phyloP scores from a whole-genome alignment of 2,329 filamentous ascomycete species.

The Aspergillus brunneoviolaceus region DNA sequence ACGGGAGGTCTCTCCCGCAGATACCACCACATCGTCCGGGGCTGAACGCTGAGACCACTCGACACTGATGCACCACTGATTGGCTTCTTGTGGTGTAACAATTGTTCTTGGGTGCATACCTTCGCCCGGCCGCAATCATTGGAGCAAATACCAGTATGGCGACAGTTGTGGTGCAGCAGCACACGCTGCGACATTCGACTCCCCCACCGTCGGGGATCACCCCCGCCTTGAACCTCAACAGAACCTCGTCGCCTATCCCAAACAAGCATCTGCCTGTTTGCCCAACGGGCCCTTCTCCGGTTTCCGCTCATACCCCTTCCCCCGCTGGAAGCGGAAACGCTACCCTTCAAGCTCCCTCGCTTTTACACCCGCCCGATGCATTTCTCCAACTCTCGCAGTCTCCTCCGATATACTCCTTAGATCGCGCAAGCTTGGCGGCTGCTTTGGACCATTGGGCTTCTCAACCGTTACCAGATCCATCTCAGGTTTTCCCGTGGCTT shows the following conservation, averaged over 20 bases:
- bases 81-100: constrained; percentile 1
- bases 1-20: neutral
- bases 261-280: constrained; percentile 92
- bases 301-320: constrained; percentile 65
- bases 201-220: constrained; percentile 47
- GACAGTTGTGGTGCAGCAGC: constrained; percentile 49
- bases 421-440: constrained; percentile 64
- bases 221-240: constrained; percentile 58
- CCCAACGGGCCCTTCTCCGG: constrained; percentile 69
- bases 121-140: neutral
- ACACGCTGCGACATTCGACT: constrained; percentile 48
- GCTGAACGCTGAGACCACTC: neutral
- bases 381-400: constrained; percentile 58
- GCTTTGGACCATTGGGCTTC: constrained; percentile 74
- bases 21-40: neutral
- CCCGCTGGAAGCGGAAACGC: constrained; percentile 59
- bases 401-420: constrained; percentile 70
- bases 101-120: constrained; percentile 3
- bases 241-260: constrained; percentile 64
- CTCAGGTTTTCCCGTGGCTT: constrained; percentile 92
- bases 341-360: constrained; percentile 60
- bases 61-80: constrained; percentile 19
- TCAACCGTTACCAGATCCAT: constrained; percentile 79
- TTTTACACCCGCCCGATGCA: constrained; percentile 70
- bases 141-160: constrained; percentile 37